Evolutionary conservation across 2,329 filamentous ascomycete species (phyloP).

Genomic region (Acarospora socialis): DNA sequence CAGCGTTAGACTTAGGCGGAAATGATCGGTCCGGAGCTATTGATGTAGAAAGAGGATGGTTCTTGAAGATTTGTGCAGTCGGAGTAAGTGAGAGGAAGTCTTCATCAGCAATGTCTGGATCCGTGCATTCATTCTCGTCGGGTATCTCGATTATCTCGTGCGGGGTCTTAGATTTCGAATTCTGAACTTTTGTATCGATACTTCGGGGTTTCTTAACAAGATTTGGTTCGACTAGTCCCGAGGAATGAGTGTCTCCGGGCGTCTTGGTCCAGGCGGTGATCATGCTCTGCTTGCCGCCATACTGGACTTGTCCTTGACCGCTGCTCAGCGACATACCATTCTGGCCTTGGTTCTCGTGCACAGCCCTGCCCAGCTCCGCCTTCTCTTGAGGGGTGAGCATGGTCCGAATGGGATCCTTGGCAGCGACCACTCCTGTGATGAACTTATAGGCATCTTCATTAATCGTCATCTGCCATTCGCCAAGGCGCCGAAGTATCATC

Average conservation of each 20-base stretch:
- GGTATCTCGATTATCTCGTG: no score
- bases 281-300: conserved; percentile 30
- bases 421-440: conserved; percentile 41
- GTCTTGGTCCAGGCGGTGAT: conserved; percentile 27
- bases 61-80: no score
- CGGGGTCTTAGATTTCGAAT: no score
- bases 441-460: conserved; percentile 49
- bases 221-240: no score
- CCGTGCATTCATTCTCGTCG: no score
- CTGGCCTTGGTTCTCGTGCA: conserved; percentile 39
- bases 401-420: conserved; percentile 45
- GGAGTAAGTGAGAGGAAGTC: no score
- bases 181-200: no score
- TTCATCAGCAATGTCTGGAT: no score
- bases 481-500: conserved; percentile 71
- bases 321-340: no score
- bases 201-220: no score
- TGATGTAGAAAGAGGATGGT: conserved; percentile 6
- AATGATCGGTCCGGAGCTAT: conserved; percentile 9
- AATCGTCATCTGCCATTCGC: conserved; percentile 60
- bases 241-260: conserved; percentile 5
- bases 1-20: no score
- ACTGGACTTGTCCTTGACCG: conserved; percentile 27
- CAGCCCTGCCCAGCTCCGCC: conserved; percentile 56
- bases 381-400: conserved; percentile 73